Base-by-base conservation (phyloP, 441 rosid genomes). In the Biscutella laevigata region DNA sequence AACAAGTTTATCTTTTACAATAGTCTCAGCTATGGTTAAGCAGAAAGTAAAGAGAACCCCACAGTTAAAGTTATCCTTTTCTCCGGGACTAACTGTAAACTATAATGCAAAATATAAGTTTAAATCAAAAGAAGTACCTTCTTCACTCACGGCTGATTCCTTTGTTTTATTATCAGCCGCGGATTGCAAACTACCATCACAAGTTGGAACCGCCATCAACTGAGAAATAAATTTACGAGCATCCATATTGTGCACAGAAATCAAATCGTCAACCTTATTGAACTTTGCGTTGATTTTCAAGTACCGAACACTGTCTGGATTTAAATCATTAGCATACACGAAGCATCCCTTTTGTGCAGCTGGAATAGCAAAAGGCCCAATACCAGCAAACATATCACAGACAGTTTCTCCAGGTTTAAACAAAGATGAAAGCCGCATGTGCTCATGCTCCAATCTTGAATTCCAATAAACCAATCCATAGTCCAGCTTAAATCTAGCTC, bases 341-440 rank as follows among this genome's bases (percentile, higher is more conserved):
- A 77, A 50, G 69, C 98, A 91, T 44, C 96, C 96, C 66, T 79
- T 88, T 34, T 79, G 96, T 30, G 94, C 95, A 41, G 96, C 96
- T 51, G 95, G 95, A 72, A 91, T 79, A 43, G 95, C 86, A 65
- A 88, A 91, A 48, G 98, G 98, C 38, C 98, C 96, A 67, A 88
- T 78, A 39, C 96, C 96, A 64, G 95, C 80, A 79, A 88, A 91
- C 95, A 88, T 77, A 70, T 91, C 96, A 78, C 90, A 91, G 28
- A 91, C 79, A 10, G 70, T 80, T 64, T 91, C 96, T 58, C 91
- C 94, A 12, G 86, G 77, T 67, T 14, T 70, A 64, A 91, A 91
- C 46, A 67, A 76, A 53, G 98, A 80, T 21, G 85, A 76, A 53
- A 91, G 74, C 39, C 94, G 72, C 67, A 74, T 77, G 69, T 91